Percentiles rank a stretch among this genome's conserved stretches.
These are phyloP conservation scores for Yamadazyma dushanensis DNA, from an alignment of 1,139 yeast species.

Conservation along the genomic window DNA sequence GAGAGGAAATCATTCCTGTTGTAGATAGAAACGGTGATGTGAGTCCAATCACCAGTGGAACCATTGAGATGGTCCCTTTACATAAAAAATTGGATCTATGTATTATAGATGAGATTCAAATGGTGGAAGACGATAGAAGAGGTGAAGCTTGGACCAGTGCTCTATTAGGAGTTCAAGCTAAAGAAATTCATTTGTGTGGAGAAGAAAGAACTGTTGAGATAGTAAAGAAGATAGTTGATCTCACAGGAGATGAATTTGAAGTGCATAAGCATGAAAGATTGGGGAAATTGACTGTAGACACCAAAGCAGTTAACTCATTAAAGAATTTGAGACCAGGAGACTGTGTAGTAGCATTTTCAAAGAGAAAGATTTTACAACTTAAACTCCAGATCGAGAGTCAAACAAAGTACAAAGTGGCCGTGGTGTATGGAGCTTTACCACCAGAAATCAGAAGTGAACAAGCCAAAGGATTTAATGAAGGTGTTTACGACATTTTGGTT, in stretches of 20 bases:
- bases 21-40: slow-evolving; percentile 66
- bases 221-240: slow-evolving; percentile 53
- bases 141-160: slow-evolving; percentile 98
- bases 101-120: slow-evolving; percentile 93
- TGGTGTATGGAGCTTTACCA: slow-evolving; percentile 93
- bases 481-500: slow-evolving; percentile 73
- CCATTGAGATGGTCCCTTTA: slow-evolving; percentile 89
- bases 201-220: slow-evolving; percentile 79
- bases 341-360: slow-evolving; percentile 86
- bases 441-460: slow-evolving; percentile 91
- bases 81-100: slow-evolving; percentile 75
- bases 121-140: slow-evolving; percentile 77
- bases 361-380: slow-evolving; percentile 61
- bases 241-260: slow-evolving; percentile 79
- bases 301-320: slow-evolving; percentile 32
- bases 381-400: slow-evolving; percentile 64
- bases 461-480: slow-evolving; percentile 73
- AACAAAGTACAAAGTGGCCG: slow-evolving; percentile 73
- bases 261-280: slow-evolving; percentile 71
- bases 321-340: slow-evolving; percentile 64
- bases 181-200: slow-evolving; percentile 90
- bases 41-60: slow-evolving; percentile 80
- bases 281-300: slow-evolving; percentile 65
- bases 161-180: slow-evolving; percentile 80
- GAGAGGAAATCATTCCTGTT: slow-evolving; percentile 84